phyloP scores from a whole-genome alignment of 164 flowering plant genomes.

The Chloranthus sessilifolius region DNA sequence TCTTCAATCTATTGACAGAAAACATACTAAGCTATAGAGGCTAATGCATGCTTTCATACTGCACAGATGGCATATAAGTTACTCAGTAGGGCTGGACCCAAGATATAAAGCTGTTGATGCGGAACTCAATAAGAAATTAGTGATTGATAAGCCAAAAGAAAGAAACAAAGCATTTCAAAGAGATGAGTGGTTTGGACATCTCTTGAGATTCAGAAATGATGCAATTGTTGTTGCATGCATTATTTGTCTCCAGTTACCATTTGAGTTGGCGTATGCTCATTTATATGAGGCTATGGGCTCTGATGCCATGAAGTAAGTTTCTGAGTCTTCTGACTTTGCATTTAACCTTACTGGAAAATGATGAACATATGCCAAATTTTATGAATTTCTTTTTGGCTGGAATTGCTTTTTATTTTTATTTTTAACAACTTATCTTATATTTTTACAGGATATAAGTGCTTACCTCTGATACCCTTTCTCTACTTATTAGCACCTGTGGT shows the following conservation, averaged over 20 bases:
- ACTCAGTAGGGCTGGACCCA: slow-evolving; percentile 32
- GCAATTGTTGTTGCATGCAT: slow-evolving; percentile 67
- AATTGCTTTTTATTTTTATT: no score
- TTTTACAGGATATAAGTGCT: no score
- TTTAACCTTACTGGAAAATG: not conserved
- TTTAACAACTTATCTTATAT: no score
- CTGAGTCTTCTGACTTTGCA: not conserved
- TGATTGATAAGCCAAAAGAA: slow-evolving; percentile 38
- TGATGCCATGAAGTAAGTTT: slow-evolving; percentile 57
- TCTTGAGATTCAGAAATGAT: slow-evolving; percentile 83
- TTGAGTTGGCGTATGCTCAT: slow-evolving; percentile 96
- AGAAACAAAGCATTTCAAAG: slow-evolving; percentile 56
- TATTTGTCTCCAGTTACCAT: slow-evolving; percentile 91
- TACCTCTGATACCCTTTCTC: no score
- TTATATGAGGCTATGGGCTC: slow-evolving; percentile 59
- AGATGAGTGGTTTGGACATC: slow-evolving; percentile 73
- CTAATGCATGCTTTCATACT: slow-evolving; percentile 6
- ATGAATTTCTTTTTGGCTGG: no score
- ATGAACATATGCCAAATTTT: no score
- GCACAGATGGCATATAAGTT: slow-evolving; percentile 64
- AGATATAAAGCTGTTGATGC: slow-evolving; percentile 33
- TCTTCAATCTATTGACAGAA: no score
- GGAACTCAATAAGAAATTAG: slow-evolving; percentile 36
- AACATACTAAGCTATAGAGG: no score
- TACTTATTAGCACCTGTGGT: no score